Evolutionary conservation across 257 asterid genomes (phyloP).

Genomic region (Fraxinus quadrangulata): DNA sequence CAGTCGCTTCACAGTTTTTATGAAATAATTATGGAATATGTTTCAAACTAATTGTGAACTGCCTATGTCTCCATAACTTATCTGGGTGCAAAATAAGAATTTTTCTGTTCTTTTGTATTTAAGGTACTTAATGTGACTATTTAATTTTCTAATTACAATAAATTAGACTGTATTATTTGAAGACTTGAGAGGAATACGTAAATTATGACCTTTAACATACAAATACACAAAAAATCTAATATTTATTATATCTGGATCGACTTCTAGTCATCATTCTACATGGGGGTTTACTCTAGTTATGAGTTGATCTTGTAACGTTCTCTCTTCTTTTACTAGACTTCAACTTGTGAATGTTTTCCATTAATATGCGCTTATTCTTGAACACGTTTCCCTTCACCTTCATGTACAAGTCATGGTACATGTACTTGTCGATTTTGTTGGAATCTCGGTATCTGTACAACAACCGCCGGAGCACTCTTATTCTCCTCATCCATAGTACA

Average conservation of each 20-base stretch:
- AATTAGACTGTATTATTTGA: too few relatives aligned
- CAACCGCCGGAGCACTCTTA: slow-evolving; percentile 29
- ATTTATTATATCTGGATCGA: too few relatives aligned
- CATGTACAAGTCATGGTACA: slow-evolving; percentile 18
- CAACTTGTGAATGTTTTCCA: slow-evolving; percentile 30
- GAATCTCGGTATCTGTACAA: slow-evolving; percentile 22
- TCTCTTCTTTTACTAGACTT: slow-evolving; percentile 15
- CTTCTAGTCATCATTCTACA: neutral
- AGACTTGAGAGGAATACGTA: too few relatives aligned
- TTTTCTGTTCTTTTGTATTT: neutral
- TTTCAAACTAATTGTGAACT: neutral
- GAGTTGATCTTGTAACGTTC: neutral
- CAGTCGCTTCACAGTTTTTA: neutral
- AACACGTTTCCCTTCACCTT: slow-evolving; percentile 25
- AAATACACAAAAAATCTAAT: too few relatives aligned
- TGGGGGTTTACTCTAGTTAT: neutral
- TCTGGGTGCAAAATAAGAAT: neutral
- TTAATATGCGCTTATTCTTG: slow-evolving; percentile 33
- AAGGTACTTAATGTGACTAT: neutral
- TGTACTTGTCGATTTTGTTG: neutral
- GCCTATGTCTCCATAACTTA: neutral
- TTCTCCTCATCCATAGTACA: slow-evolving; percentile 34
- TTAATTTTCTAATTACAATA: neutral
- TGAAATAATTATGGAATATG: neutral
- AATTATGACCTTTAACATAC: neutral